These are phyloP conservation scores for Boletus sensibilis DNA, from an alignment of 768 basidiomycete species.

Conservation along the genomic window DNA sequence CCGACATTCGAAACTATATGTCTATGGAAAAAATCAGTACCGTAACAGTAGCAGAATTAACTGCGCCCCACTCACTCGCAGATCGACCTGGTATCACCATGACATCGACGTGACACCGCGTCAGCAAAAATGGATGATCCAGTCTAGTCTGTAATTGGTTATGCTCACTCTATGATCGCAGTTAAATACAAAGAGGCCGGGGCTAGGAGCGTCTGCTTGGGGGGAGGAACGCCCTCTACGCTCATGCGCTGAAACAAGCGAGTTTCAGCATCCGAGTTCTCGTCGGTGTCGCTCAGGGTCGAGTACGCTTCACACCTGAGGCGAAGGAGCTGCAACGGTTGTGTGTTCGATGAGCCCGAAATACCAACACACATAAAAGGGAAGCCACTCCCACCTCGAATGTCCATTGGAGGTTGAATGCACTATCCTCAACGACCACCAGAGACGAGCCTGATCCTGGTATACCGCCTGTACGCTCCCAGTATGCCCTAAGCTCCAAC, in stretches of 20 bases:
- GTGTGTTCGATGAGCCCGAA: slow-evolving; percentile 12
- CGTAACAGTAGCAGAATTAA: background rate
- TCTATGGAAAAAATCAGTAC: slow-evolving; percentile 39
- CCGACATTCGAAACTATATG: slow-evolving; percentile 84
- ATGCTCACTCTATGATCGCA: slow-evolving; percentile 86
- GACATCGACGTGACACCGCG: slow-evolving; percentile 19
- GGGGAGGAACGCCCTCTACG: slow-evolving; percentile 50
- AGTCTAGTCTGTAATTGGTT: slow-evolving; percentile 17
- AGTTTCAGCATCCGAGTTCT: slow-evolving; percentile 64
- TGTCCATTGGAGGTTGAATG: slow-evolving; percentile 70
- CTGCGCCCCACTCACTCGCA: slow-evolving; percentile 69
- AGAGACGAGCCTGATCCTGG: slow-evolving; percentile 27
- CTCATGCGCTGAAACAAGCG: slow-evolving; percentile 63
- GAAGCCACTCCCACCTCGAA: slow-evolving; percentile 55
- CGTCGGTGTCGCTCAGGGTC: slow-evolving; percentile 76
- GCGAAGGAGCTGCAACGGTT: slow-evolving; percentile 56
- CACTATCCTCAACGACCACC: slow-evolving; percentile 47
- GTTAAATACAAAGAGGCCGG: slow-evolving; percentile 90
- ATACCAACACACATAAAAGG: background rate
- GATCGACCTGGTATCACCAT: slow-evolving; percentile 54
- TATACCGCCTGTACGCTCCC: slow-evolving; percentile 62
- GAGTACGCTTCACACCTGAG: slow-evolving; percentile 90
- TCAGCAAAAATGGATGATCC: slow-evolving; percentile 24
- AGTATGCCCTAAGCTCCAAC: slow-evolving; percentile 86
- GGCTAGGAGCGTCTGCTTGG: slow-evolving; percentile 56